phyloP scores from a whole-genome alignment of 805 yeast species.

The Groenewaldozyma salmanticensis region DNA sequence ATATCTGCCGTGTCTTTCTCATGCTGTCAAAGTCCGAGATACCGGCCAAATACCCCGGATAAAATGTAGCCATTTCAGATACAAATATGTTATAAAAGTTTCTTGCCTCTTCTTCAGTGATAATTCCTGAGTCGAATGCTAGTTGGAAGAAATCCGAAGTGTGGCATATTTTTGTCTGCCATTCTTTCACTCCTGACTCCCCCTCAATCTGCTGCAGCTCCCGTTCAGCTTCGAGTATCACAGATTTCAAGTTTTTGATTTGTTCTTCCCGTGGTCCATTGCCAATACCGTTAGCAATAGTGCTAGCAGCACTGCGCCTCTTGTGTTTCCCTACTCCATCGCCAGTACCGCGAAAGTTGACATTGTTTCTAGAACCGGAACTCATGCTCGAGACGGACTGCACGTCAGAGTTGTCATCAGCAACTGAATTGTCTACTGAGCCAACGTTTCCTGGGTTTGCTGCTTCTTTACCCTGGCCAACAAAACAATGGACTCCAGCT shows the following conservation, averaged over 20 bases:
- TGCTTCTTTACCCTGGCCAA: neutral
- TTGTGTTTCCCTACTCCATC: too few relatives aligned
- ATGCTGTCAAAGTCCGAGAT: constrained; percentile 1
- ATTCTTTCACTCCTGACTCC: neutral
- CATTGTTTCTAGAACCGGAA: too few relatives aligned
- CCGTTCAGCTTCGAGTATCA: neutral
- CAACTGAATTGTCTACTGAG: too few relatives aligned
- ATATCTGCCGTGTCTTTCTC: constrained; percentile 5
- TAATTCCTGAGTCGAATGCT: constrained; percentile 8
- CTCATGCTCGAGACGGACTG: too few relatives aligned
- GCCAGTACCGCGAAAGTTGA: too few relatives aligned
- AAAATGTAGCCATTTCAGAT: constrained; percentile 3
- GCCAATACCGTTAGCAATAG: too few relatives aligned
- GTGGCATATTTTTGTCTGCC: neutral
- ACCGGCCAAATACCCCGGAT: constrained; percentile 4
- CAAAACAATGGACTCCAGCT: constrained; percentile 11
- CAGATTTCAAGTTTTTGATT: neutral
- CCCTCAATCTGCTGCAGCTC: neutral
- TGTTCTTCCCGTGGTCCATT: neutral
- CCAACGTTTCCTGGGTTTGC: too few relatives aligned
- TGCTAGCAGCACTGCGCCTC: too few relatives aligned
- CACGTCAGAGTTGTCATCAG: too few relatives aligned
- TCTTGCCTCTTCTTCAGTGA: constrained; percentile 6
- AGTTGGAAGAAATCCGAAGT: constrained; percentile 5
- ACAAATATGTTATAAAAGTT: constrained; percentile 4